Evolutionary conservation across 2,329 filamentous ascomycete species (phyloP), one percentile per base, ranked within the genome.

Genomic region (Corinectria fuckeliana): DNA sequence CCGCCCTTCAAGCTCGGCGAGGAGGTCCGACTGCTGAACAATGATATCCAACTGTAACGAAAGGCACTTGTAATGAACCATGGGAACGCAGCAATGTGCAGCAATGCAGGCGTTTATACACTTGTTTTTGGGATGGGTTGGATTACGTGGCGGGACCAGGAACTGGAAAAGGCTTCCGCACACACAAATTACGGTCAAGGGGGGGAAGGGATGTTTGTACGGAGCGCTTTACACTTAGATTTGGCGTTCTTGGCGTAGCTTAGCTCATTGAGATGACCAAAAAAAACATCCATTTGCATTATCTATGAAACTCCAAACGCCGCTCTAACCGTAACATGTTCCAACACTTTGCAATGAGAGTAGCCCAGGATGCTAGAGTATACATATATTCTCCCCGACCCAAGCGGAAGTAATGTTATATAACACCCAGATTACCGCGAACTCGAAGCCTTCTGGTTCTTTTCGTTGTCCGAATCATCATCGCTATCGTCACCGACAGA

Each of bases 1-100:
- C 95, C 95, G 13, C 91, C 95, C 4, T 99, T 99, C 82, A 97
- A 97, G 82, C 93, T 93, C 3, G 95, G 95, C 14, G 93, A 99
- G 81, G 93, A 98, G 79, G 93, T 98, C 50, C 85, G 88, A 72
- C 81, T 99, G 60, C 75, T 97, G 71, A 94, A 96, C 76, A 92
- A 96, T 67, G 87, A 92, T 71, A 86, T 92, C 59, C 93, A 97
- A 80, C 79, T 97, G 72, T 97, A 72, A 47, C n/a, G 41, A 44
- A 57, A 21, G 34, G 56, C 45, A 49, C 51, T 58, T 44, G 47
- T 54, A 45, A 66, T 50, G 61, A 61, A 66, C 45, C 21, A 64
- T 51, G 48, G 52, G 47, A 57, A 59, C 56, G 65, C 39, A 56
- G 61, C 63, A 65, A 63, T 66, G 54, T 54, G 65, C 39, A 56